Percentiles rank a stretch among this genome's conserved stretches.
Conservation (phyloP, 164 flowering plant genomes). For the Aristolochia contorta region DNA sequence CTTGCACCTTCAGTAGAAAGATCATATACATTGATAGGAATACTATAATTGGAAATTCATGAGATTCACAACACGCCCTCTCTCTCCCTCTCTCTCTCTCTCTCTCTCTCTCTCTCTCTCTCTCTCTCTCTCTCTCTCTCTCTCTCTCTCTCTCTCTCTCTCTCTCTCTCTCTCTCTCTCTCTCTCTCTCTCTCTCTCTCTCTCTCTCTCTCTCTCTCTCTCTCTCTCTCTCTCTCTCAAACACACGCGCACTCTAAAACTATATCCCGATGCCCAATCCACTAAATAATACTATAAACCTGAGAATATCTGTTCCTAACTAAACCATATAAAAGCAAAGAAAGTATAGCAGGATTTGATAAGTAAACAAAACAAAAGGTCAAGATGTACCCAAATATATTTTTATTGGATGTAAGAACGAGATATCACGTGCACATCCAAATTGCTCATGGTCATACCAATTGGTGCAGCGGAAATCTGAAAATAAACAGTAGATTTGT, state of each 20-base stretch:
- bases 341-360: not conserved
- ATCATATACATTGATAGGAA: not conserved
- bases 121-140: no score
- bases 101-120: no score
- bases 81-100: no score
- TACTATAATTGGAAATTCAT: not conserved
- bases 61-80: no score
- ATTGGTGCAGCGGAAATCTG: conserved; percentile 64
- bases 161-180: no score
- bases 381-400: conserved; percentile 59
- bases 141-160: no score
- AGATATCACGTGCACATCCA: conserved; percentile 66
- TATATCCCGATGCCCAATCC: no score
- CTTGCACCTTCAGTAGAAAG: conserved; percentile 52
- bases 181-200: no score
- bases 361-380: not conserved
- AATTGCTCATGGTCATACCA: conserved; percentile 60
- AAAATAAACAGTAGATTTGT: conserved; percentile 3
- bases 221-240: no score
- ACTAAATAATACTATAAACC: not conserved
- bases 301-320: no score
- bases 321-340: not conserved
- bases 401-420: conserved; percentile 93
- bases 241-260: no score
- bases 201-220: no score